Evolutionary conservation across 768 basidiomycete genomes (phyloP).

Genomic region (Pulveroboletus sp.): DNA sequence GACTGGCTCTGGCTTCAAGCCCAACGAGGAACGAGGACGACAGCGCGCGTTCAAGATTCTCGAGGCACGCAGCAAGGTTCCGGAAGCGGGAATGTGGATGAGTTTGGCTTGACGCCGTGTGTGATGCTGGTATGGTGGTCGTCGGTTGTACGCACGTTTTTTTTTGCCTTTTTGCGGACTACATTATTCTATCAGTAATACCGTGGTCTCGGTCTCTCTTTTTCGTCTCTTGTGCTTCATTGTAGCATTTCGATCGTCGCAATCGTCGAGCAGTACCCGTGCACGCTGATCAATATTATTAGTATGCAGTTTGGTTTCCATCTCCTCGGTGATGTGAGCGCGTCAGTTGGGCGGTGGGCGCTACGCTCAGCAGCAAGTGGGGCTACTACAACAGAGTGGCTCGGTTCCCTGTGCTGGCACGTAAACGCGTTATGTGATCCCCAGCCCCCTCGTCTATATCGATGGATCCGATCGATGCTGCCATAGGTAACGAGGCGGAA

Average conservation of each 20-base stretch:
- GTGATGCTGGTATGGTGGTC: neutral
- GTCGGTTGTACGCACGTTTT: conserved; percentile 10
- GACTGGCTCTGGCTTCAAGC: conserved; percentile 14
- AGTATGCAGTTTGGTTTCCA: neutral
- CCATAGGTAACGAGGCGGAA: too few species aligned
- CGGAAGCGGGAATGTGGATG: conserved; percentile 76
- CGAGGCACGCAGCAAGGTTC: conserved; percentile 63
- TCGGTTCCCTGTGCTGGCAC: too few species aligned
- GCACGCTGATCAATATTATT: conserved; percentile 10
- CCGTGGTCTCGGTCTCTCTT: too few species aligned
- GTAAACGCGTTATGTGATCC: too few species aligned
- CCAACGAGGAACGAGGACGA: conserved; percentile 43
- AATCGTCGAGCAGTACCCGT: conserved; percentile 15
- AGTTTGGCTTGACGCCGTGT: conserved; percentile 51
- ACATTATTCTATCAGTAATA: conserved; percentile 33
- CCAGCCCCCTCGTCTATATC: too few species aligned
- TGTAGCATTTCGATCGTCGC: conserved; percentile 25
- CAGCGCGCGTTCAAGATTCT: conserved; percentile 65
- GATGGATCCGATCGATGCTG: too few species aligned
- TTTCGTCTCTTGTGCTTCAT: conserved; percentile 25
- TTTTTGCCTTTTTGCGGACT: conserved; percentile 8
- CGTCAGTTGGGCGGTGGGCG: too few species aligned
- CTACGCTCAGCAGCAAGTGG: too few species aligned
- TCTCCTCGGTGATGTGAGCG: neutral
- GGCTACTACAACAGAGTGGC: too few species aligned